Base-by-base conservation (phyloP, 805 yeast genomes). In the Metschnikowia reukaufii region DNA sequence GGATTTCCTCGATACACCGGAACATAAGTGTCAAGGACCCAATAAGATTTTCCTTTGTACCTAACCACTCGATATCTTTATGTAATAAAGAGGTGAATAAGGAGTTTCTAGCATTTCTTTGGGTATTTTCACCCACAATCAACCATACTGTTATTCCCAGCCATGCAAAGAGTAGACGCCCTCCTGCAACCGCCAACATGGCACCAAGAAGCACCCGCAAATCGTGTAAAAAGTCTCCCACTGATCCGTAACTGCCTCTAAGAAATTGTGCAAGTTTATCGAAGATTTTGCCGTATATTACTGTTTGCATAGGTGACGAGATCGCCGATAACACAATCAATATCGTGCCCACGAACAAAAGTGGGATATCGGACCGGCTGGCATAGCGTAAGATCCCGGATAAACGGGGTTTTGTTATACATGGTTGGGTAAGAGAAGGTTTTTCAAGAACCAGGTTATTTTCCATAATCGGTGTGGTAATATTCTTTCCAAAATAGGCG, bases 1-100 rank as follows among this genome's bases (percentile, higher is more conserved):
- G 68, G 38, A 81, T 60, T 56, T 88, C 95, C 64, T 88, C 94
- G 21, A 86, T 70, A 59, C 90, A 81, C 56, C 96, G 64, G 66
- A 84, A 84, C 6, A 80, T 63, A 59, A 83, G 90, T 6, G 83
- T 72, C 12, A 85, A 57, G 18, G 79, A 77, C 7, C 96, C 96
- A 55, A 80, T 72, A 1, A 84, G 54, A 33, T 80, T 77, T 1
- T 70, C 66, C 42, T 76, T 74, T 0, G 60, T 56, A 46, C 88
- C 96, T 57, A 77, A 82, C 94, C 94, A 88, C 16, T 66, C 64
- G 25, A 81, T 58, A 0, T 78, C 67, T 48, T 76, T 72, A 17
- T 61, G 55, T 15, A 87, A 50, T 21, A 85, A 64, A 0, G 76
- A 67, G 1, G 55, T 42, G 40, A 78, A 76, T 4, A 88, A 49